Conservation (phyloP, 768 basidiomycete species). For the Tremella mesenterica region DNA sequence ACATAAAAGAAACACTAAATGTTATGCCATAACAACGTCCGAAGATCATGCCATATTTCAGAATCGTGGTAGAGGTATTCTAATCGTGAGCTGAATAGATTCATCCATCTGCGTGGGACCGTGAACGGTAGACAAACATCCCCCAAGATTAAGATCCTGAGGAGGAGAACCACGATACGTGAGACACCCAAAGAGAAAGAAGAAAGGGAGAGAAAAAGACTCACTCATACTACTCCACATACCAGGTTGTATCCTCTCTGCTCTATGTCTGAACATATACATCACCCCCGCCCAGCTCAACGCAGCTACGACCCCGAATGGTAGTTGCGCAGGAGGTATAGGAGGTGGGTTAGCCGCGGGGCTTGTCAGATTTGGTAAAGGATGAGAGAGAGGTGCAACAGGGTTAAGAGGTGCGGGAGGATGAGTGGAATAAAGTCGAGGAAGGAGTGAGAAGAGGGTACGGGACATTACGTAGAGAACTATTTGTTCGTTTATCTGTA, state of each 20-base stretch:
- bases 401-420: conserved; percentile 48
- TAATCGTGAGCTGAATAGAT: conserved; percentile 8
- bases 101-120: too few relatives aligned
- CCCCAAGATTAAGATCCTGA: too few relatives aligned
- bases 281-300: conserved; percentile 91
- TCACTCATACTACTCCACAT: conserved; percentile 87
- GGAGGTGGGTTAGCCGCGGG: conserved; percentile 48
- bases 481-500: conserved; percentile 54
- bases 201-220: conserved; percentile 1
- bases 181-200: neutral
- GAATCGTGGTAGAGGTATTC: conserved; percentile 86
- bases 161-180: too few relatives aligned
- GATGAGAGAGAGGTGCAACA: conserved; percentile 30
- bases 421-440: conserved; percentile 51
- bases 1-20: too few relatives aligned
- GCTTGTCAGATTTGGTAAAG: conserved; percentile 43
- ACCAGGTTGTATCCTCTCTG: conserved; percentile 88
- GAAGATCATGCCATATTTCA: conserved; percentile 70
- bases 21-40: conserved; percentile 87
- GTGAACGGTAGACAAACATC: too few relatives aligned
- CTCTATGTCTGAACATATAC: conserved; percentile 82
- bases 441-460: conserved; percentile 82
- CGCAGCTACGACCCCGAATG: conserved; percentile 81
- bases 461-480: conserved; percentile 93
- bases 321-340: conserved; percentile 69